Conservation (phyloP, 2,329 filamentous ascomycete genomes). For the Aspergillus hiratsukae region DNA sequence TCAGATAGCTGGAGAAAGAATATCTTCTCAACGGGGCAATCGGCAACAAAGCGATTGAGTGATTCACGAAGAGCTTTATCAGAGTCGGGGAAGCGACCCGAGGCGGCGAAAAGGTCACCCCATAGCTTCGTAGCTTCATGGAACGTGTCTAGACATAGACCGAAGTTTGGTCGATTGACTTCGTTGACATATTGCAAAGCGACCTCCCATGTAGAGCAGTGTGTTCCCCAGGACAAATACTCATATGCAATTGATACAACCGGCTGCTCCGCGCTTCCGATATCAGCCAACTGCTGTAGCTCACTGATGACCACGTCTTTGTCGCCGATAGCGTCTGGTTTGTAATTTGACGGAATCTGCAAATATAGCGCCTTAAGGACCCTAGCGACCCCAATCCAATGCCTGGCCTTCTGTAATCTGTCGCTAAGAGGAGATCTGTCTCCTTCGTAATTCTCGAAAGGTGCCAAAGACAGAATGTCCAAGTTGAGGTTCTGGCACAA, state of each 20-base stretch:
- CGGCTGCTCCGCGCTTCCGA: conserved; percentile 18
- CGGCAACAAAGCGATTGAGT: conserved; percentile 15
- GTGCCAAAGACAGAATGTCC: conserved; percentile 25
- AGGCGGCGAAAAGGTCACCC: conserved; percentile 22
- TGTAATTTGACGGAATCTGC: conserved; percentile 31
- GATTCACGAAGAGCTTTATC: conserved; percentile 19
- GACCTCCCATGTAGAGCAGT: conserved; percentile 31
- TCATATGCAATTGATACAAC: conserved; percentile 34
- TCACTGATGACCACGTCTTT: conserved; percentile 25
- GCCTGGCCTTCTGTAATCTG: conserved; percentile 23
- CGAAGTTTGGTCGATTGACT: conserved; percentile 33
- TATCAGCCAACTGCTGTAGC: conserved; percentile 27
- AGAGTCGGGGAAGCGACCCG: conserved; percentile 22
- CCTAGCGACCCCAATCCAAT: conserved; percentile 30
- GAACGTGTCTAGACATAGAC: conserved; percentile 36
- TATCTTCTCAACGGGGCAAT: conserved; percentile 26
- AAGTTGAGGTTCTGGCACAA: conserved; percentile 18
- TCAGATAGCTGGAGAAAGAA: conserved; percentile 36
- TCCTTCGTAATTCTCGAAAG: conserved; percentile 38
- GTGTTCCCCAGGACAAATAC: conserved; percentile 29
- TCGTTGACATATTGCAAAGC: conserved; percentile 21
- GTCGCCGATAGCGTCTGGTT: conserved; percentile 20
- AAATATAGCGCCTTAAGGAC: conserved; percentile 24
- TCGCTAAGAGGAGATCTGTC: conserved; percentile 19
- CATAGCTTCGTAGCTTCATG: conserved; percentile 31